Conservation (phyloP, 176 grass and related monocot species). For the Alloteropsis semialata region DNA sequence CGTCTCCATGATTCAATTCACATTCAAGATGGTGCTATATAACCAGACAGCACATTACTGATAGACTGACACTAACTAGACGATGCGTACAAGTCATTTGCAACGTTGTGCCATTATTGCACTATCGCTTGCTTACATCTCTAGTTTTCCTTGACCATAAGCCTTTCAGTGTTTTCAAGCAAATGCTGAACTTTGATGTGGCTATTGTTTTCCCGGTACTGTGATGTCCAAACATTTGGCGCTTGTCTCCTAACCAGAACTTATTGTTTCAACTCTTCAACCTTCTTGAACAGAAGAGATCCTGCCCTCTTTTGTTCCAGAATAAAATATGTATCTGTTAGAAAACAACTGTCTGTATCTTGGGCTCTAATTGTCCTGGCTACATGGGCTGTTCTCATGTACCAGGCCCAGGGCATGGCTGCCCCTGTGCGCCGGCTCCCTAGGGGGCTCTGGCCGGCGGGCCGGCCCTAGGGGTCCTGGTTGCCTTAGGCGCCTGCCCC, state of each 20-base stretch:
- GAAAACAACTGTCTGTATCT: no score
- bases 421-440: no score
- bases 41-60: neutral
- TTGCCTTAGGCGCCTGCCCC: no score
- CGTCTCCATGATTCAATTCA: slow-evolving; percentile 5
- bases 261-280: neutral
- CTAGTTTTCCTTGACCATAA: neutral
- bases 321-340: neutral
- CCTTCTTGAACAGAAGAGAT: neutral
- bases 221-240: neutral
- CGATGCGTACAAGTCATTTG: neutral
- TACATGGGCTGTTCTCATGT: no score
- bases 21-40: neutral
- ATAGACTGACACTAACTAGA: neutral
- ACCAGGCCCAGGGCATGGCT: no score
- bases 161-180: neutral
- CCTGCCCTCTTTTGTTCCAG: neutral
- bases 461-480: no score
- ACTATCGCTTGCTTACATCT: neutral
- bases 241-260: neutral
- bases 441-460: no score
- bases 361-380: no score
- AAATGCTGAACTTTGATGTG: neutral
- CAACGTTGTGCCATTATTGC: neutral
- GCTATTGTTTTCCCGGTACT: neutral